These are phyloP conservation scores for Alloteropsis semialata DNA, from an alignment of 176 grass and related monocot species.

Conservation along the genomic window DNA sequence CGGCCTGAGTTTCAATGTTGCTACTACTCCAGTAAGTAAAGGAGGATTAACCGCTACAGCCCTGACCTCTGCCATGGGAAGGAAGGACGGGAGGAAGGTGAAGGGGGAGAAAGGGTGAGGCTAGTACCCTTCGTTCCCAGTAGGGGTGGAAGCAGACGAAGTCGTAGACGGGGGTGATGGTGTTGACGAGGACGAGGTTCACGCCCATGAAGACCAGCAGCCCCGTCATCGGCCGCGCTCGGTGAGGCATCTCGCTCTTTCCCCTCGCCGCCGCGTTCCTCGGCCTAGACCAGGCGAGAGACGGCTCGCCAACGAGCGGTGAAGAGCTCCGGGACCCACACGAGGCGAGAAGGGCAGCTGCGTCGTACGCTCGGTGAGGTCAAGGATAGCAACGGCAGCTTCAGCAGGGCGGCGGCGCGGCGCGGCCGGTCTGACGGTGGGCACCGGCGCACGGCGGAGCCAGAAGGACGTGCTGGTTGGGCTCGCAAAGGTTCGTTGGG, in stretches of 20 bases:
- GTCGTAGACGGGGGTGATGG: slow-evolving; percentile 80
- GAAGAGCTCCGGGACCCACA: too few relatives aligned
- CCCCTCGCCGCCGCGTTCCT: neutral
- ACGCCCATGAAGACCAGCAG: slow-evolving; percentile 75
- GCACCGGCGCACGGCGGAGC: neutral
- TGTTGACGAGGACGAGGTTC: slow-evolving; percentile 71
- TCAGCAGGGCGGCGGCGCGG: too few relatives aligned
- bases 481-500: too few relatives aligned
- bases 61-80: neutral
- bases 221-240: slow-evolving; percentile 67
- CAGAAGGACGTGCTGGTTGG: too few relatives aligned
- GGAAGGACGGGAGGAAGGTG: neutral
- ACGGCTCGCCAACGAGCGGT: too few relatives aligned
- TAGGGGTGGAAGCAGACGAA: slow-evolving; percentile 88
- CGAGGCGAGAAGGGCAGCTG: neutral
- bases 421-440: too few relatives aligned
- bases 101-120: neutral
- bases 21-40: too few relatives aligned
- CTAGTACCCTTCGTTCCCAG: slow-evolving; percentile 82
- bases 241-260: slow-evolving; percentile 64
- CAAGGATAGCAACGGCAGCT: too few relatives aligned
- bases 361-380: neutral
- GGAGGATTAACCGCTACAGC: neutral
- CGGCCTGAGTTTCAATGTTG: neutral
- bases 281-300: neutral